Evolutionary conservation across 2,329 filamentous ascomycete genomes (phyloP).

Genomic region (Nigrograna mackinnonii): DNA sequence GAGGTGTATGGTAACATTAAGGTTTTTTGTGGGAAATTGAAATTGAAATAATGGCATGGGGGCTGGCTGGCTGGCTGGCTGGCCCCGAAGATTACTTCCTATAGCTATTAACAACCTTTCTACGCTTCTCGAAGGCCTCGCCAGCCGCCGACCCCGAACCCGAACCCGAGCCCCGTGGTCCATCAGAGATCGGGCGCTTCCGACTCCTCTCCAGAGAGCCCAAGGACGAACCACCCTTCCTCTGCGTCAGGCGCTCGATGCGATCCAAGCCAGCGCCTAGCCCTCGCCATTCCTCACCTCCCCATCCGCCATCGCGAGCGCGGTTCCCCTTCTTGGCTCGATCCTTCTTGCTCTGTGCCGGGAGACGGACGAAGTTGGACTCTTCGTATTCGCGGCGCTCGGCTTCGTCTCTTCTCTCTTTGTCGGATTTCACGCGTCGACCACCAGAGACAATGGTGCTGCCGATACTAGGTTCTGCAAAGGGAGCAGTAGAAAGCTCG

Average conservation of each 20-base stretch:
- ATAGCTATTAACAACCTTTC: constrained; percentile 38
- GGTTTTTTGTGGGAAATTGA: constrained; percentile 1
- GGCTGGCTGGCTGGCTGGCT: no score
- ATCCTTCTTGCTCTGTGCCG: constrained; percentile 87
- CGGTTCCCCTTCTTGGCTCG: constrained; percentile 62
- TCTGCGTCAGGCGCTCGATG: constrained; percentile 80
- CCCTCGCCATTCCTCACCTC: constrained; percentile 91
- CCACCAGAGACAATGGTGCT: constrained; percentile 83
- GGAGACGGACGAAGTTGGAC: constrained; percentile 84
- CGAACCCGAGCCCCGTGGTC: constrained; percentile 66
- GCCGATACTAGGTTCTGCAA: constrained; percentile 88
- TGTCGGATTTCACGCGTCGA: constrained; percentile 74
- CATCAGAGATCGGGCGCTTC: constrained; percentile 77
- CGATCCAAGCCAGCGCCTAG: constrained; percentile 84
- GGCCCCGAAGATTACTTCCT: no score
- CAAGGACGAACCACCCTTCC: constrained; percentile 56
- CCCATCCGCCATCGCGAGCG: constrained; percentile 63
- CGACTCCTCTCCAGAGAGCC: constrained; percentile 79
- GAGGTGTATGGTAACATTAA: no score
- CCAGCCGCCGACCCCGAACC: constrained; percentile 70
- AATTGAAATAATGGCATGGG: no score
- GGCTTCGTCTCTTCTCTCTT: constrained; percentile 75
- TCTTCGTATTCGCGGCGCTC: constrained; percentile 90
- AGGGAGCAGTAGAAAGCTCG: constrained; percentile 80
- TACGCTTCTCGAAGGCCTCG: constrained; percentile 64